These are phyloP conservation scores for Clathrospora elynae DNA, from an alignment of 2,329 filamentous ascomycete species.

Conservation along the genomic window DNA sequence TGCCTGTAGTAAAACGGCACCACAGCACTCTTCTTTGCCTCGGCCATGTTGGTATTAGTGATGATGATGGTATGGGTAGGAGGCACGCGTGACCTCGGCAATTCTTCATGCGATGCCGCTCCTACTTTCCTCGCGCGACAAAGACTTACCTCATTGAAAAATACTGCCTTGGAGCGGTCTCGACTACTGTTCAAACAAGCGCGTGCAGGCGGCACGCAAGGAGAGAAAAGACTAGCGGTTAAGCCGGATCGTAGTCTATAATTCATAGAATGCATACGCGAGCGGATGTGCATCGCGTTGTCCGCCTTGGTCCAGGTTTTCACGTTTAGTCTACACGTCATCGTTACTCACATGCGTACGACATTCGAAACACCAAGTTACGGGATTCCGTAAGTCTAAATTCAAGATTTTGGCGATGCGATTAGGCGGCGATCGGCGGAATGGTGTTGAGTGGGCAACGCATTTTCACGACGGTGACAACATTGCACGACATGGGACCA, in stretches of 20 bases:
- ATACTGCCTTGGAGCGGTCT: slow-evolving; percentile 2
- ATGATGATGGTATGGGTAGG: slow-evolving; percentile 5
- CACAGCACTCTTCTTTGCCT: slow-evolving; percentile 8
- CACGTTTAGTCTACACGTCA: slow-evolving; percentile 40
- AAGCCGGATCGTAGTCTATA: slow-evolving; percentile 18
- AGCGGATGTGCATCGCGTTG: slow-evolving; percentile 16
- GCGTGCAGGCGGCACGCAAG: slow-evolving; percentile 14
- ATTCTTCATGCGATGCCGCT: slow-evolving; percentile 12
- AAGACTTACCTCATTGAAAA: slow-evolving; percentile 9
- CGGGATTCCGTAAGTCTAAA: background rate
- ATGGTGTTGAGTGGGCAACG: slow-evolving; percentile 2
- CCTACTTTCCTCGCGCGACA: slow-evolving; percentile 8
- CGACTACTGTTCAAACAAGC: no score
- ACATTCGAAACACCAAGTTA: slow-evolving; percentile 10
- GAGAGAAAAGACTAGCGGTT: slow-evolving; percentile 12
- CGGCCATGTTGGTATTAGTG: slow-evolving; percentile 17
- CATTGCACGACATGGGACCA: no score
- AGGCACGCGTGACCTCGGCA: slow-evolving; percentile 26
- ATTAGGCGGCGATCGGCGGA: slow-evolving; percentile 10
- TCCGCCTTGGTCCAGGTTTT: slow-evolving; percentile 8
- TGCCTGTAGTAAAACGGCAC: slow-evolving; percentile 48
- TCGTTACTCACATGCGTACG: slow-evolving; percentile 28
- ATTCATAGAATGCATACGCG: slow-evolving; percentile 20
- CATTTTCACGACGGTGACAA: no score
- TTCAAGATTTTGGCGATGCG: slow-evolving; percentile 3